A percentile compares a stretch with the other conserved stretches of the same genome.
Evolutionary conservation across 345 rosid species (phyloP).

Genomic region (Populus davidiana): DNA sequence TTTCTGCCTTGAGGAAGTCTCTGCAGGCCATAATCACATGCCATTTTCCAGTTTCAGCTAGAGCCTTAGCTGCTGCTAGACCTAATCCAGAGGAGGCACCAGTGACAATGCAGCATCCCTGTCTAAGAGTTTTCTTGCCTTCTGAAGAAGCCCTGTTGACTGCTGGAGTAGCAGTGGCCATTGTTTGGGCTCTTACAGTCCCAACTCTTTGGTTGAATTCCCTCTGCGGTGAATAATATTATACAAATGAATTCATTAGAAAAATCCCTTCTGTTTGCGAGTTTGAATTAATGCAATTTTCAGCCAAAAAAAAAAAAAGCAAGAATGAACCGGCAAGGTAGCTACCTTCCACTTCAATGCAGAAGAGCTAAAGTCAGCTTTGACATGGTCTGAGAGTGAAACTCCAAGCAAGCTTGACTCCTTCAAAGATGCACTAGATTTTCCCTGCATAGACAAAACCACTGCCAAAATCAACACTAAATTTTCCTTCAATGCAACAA

Average conservation of each 20-base stretch:
- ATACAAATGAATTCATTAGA: not conserved
- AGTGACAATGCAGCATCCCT: conserved; percentile 68
- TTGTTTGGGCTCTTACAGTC: conserved; percentile 60
- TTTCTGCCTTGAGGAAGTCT: conserved; percentile 87
- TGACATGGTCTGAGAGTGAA: conserved; percentile 58
- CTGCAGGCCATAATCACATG: conserved; percentile 89
- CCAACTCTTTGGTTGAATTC: conserved; percentile 43
- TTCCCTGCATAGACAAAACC: conserved; percentile 48
- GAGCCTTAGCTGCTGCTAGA: conserved; percentile 76
- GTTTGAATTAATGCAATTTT: too few relatives aligned
- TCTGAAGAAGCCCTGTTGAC: conserved; percentile 37
- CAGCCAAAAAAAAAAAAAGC: too few relatives aligned
- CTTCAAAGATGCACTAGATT: conserved; percentile 50
- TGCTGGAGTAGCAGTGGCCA: conserved; percentile 56
- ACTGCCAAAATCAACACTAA: not conserved
- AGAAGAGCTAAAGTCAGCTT: conserved; percentile 48
- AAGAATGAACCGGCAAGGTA: not conserved
- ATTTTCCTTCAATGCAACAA: not conserved
- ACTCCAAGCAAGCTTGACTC: conserved; percentile 74
- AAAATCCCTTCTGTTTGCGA: too few relatives aligned
- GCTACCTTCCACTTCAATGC: conserved; percentile 65
- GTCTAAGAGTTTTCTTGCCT: conserved; percentile 72
- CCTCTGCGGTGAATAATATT: conserved; percentile 34
- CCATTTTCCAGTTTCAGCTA: conserved; percentile 89
- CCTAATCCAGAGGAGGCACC: conserved; percentile 91